A percentile compares a stretch with the other conserved stretches of the same genome.
Evolutionary conservation across 345 rosid genomes (phyloP).

Genomic region (Gossypium bickii): DNA sequence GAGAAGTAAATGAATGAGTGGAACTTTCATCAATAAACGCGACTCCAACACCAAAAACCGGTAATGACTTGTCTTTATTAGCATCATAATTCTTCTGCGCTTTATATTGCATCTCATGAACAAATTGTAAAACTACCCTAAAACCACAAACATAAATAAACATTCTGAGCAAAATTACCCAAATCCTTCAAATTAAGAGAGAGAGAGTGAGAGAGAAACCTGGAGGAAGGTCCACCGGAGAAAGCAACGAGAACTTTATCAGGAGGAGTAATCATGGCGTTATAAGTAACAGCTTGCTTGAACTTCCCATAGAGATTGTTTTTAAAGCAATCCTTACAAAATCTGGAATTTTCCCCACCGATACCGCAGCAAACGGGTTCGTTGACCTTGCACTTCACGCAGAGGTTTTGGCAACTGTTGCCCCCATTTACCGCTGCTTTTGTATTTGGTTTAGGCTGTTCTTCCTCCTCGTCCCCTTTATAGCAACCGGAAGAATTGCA

Average conservation of each 20-base stretch:
- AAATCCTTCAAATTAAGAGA: not conserved
- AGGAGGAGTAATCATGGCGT: conserved; percentile 83
- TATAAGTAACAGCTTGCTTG: conserved; percentile 70
- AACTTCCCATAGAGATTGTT: conserved; percentile 77
- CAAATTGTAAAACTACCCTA: conserved; percentile 83
- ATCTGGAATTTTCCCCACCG: conserved; percentile 39
- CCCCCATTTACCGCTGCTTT: not conserved
- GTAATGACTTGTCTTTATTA: conserved; percentile 69
- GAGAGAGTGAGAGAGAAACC: conserved; percentile 32
- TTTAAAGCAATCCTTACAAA: conserved; percentile 73
- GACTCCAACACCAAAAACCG: conserved; percentile 87
- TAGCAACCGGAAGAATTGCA: conserved; percentile 38
- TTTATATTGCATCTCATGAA: conserved; percentile 74
- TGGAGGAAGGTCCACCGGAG: conserved; percentile 89
- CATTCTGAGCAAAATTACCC: not conserved
- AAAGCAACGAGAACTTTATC: conserved; percentile 90
- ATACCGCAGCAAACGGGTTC: conserved; percentile 38
- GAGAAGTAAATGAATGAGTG: conserved; percentile 27
- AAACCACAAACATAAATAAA: not conserved
- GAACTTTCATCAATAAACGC: conserved; percentile 69
- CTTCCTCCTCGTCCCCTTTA: conserved; percentile 32
- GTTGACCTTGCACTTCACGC: conserved; percentile 72
- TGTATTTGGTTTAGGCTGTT: not conserved
- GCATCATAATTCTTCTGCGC: conserved; percentile 84
- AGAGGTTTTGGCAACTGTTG: conserved; percentile 24